Evolutionary conservation across 139 green algal genomes (phyloP), one percentile per base, ranked within the genome.

Genomic region (Microglena sp.): DNA sequence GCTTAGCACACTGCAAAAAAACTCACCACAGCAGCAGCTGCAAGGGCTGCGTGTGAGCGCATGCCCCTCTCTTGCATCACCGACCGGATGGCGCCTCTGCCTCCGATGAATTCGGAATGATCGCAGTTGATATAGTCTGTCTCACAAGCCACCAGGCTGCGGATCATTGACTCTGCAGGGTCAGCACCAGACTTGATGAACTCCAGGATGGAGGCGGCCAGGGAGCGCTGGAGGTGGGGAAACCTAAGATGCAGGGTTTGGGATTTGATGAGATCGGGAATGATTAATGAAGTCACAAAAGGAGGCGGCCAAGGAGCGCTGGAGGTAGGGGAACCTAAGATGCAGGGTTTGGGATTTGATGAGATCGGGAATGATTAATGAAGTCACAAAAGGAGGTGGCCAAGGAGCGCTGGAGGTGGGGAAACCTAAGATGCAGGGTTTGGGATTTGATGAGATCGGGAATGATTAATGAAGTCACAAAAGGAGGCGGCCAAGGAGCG

Each of bases 101-200:
- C 89, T 21, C 89, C 89, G 8, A 95, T 84, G 67, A 98, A 97
- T 34, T 82, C 79, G 0, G 92, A 87, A 76, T 98, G 91, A 69
- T 88, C 85, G 29, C 89, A 96, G 82, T 98, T 98, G 78, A 98
- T 96, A 85, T 91, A 96, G 24, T 90, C 87, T 56, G 90, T 81
- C 84, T 97, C 92, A 72, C 92, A 97, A 0, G 82, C 85, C 5
- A 95, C 77, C 33, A 90, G 63, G 28, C 73, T 68, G 7, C 66
- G 36, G 33, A 92, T 86, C 85, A 90, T 88, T 32, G 67, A 66
- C 72, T 90, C 84, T 18, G 87, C 80, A 26, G 80, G 86, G 30
- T 74, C 50, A 0, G 79, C 77, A 21, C 80, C 84, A 0, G 22
- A 26, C 33, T 46, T 60, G 55, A 97, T 85, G 66, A 91, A 95